Conservation (phyloP, 2,329 filamentous ascomycete genomes). For the Verticillium nonalfalfae region DNA sequence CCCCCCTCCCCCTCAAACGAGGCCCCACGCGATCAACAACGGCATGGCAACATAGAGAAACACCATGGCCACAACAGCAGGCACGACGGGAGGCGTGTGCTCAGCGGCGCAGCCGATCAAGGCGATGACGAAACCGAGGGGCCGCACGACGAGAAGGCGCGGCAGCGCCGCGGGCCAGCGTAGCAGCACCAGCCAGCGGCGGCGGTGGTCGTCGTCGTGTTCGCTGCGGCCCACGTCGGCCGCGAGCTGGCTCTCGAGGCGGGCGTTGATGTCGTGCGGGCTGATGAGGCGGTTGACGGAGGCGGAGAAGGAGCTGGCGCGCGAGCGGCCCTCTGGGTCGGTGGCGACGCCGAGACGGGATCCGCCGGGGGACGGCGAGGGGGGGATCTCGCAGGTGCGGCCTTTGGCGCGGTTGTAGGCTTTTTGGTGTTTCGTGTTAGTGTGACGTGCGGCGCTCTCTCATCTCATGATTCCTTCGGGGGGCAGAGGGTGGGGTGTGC, state of each 20-base stretch:
- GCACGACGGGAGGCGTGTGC: neutral
- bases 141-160: neutral
- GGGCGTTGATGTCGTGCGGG: neutral
- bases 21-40: neutral
- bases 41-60: constrained; percentile 1
- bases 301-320: neutral
- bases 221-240: neutral
- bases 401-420: constrained; percentile 1
- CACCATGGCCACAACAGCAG: neutral
- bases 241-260: neutral
- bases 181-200: neutral
- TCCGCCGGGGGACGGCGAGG: neutral
- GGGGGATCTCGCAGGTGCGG: constrained; percentile 1
- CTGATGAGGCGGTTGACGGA: neutral
- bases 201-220: neutral
- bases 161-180: neutral
- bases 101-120: neutral
- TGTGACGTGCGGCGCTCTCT: neutral
- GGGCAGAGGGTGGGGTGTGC: neutral
- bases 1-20: neutral
- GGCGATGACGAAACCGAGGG: neutral
- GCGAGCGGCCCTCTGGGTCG: neutral
- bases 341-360: neutral
- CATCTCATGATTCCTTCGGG: neutral
- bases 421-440: neutral